A percentile compares a stretch with the other conserved stretches of the same genome.
These are phyloP conservation scores for Cephaloascus fragrans DNA, from an alignment of 805 yeast genomes.

Conservation along the genomic window DNA sequence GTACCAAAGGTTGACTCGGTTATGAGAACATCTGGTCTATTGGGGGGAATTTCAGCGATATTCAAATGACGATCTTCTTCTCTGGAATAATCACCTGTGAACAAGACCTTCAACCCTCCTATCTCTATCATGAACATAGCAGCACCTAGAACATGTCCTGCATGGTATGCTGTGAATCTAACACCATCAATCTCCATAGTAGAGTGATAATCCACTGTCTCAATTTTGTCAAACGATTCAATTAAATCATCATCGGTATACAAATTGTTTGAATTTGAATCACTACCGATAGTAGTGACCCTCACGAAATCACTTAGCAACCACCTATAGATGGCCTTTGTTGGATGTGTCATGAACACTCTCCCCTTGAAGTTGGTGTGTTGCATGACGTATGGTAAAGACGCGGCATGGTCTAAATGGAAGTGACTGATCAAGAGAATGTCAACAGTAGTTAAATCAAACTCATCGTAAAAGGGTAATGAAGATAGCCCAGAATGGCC, in stretches of 20 bases:
- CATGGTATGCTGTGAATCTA: conserved; percentile 94
- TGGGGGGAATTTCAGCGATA: conserved; percentile 88
- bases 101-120: conserved; percentile 80
- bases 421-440: conserved; percentile 84
- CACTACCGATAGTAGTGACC: conserved; percentile 57
- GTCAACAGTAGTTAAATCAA: conserved; percentile 81
- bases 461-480: conserved; percentile 92
- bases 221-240: conserved; percentile 81
- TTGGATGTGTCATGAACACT: conserved; percentile 98
- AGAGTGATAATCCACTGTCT: conserved; percentile 91
- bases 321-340: conserved; percentile 97
- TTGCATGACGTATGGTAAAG: conserved; percentile 96
- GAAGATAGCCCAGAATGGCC: conserved; percentile 86
- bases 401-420: conserved; percentile 97
- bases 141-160: conserved; percentile 99
- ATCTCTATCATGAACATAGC: conserved; percentile 96
- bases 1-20: conserved; percentile 98
- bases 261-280: conserved; percentile 34
- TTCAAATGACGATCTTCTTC: conserved; percentile 93
- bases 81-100: conserved; percentile 96
- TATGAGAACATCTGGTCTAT: conserved; percentile 78
- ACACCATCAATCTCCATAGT: conserved; percentile 92
- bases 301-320: conserved; percentile 86
- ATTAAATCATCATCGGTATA: conserved; percentile 88
- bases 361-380: conserved; percentile 91